Base-by-base conservation (phyloP, 139 green algal species). In the Monoraphidium neglectum region DNA sequence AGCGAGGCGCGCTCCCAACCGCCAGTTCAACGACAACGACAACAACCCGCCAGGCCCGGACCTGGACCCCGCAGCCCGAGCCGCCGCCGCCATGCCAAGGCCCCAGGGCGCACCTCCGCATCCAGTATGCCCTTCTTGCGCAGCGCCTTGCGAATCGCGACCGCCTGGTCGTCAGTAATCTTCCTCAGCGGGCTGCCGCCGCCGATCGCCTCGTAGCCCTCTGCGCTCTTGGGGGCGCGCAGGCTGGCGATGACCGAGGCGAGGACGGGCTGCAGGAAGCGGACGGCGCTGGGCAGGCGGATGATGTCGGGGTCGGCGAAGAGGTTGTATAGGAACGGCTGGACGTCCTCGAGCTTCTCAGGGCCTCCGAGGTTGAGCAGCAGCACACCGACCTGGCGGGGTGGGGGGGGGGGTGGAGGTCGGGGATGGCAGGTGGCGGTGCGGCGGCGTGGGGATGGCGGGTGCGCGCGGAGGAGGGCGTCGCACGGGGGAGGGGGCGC, bases 271-370 rank as follows among this genome's bases (percentile, higher is more conserved):
- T 99, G 95, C 40, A 98, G 70, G 66, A 96, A 98, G 21, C 82
- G 76, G 12, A 92, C 51, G 1, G 62, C 57, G 2, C 53, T 18
- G 1, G 87, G 82, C 36, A 93, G 54, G 46, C 83, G 68, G 79
- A 99, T 98, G 83, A 99, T 99, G 68, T 98, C 94, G 4, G 93
- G 93, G 80, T 99, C 96, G 2, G 92, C 93, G 81, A 99, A 99
- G 1, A 99, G 87, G 81, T 99, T 99, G 90, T 97, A 99, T 51
- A 99, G 85, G 77, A 99, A 99, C 10, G 95, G 95, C 84, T 98
- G 90, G 40, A 99, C 96, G 75, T 99, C 97, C 28, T 97, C 92
- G 51, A 99, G 84, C 1, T 82, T 95, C 35, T 99, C 97, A 30
- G 97, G 97, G 0, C 97, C 97, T 3, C 97, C 97, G 53, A 99